phyloP scores from a whole-genome alignment of 1,284 basidiomycete genomes.

The Ceratobasidium sp. region DNA sequence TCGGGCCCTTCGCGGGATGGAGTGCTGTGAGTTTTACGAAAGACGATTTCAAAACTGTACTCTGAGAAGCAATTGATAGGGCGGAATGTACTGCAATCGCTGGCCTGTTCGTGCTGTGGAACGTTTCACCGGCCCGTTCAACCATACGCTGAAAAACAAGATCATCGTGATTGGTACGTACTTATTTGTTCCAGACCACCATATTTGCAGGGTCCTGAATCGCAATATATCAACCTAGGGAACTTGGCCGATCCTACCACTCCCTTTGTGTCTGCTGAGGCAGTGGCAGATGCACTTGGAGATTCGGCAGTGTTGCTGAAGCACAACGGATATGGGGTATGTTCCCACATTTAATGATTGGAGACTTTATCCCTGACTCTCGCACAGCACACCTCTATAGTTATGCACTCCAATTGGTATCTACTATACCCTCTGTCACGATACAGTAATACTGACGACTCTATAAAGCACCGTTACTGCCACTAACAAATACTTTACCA shows the following conservation, averaged over 20 bases:
- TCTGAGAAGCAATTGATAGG: neutral
- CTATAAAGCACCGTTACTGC: constrained; percentile 12
- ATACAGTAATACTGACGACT: neutral
- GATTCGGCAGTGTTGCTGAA: constrained; percentile 34
- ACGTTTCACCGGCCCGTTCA: constrained; percentile 32
- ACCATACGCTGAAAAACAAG: constrained; percentile 15
- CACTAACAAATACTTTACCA: constrained; percentile 19
- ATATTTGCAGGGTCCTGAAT: neutral
- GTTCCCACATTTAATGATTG: neutral
- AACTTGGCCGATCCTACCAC: constrained; percentile 40
- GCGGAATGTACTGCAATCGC: constrained; percentile 16
- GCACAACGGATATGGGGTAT: constrained; percentile 39
- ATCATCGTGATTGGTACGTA: constrained; percentile 20
- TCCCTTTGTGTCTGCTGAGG: constrained; percentile 20
- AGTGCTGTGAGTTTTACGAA: too few relatives aligned
- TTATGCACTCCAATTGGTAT: constrained; percentile 34
- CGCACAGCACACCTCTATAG: constrained; percentile 30
- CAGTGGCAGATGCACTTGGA: constrained; percentile 31
- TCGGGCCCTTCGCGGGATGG: too few relatives aligned
- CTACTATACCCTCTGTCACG: neutral
- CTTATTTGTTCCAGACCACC: neutral
- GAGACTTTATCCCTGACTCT: neutral
- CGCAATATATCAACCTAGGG: neutral
- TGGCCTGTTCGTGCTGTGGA: constrained; percentile 38
- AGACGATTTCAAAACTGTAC: neutral